Percentiles rank a stretch among this genome's conserved stretches.
Evolutionary conservation across 75 land plant species (phyloP).

Genomic region (Cupressus sempervirens): DNA sequence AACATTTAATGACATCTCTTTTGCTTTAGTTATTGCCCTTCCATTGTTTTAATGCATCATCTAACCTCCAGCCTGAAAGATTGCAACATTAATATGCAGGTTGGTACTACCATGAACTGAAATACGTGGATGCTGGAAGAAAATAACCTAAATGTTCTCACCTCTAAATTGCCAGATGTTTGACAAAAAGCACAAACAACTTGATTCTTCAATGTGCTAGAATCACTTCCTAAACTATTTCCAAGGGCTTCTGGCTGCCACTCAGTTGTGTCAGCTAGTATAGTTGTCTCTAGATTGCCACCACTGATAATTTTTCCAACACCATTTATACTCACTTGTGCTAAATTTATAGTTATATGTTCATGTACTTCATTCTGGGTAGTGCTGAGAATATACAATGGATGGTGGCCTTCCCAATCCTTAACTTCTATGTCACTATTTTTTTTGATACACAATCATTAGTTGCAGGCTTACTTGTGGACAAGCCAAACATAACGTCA

Average conservation of each 20-base stretch:
- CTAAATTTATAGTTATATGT: neutral
- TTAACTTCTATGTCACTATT: neutral
- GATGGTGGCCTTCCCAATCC: neutral
- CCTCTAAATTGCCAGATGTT: slow-evolving; percentile 36
- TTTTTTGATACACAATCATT: neutral
- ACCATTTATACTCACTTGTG: neutral
- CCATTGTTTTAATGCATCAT: slow-evolving; percentile 67
- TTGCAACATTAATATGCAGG: neutral
- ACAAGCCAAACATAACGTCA: slow-evolving; percentile 10
- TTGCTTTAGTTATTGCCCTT: slow-evolving; percentile 20
- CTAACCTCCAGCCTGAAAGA: slow-evolving; percentile 56
- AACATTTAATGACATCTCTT: slow-evolving; percentile 21
- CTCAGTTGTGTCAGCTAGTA: neutral
- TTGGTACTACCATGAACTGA: neutral
- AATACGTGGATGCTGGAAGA: neutral
- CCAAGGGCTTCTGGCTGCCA: neutral
- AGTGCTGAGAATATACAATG: neutral
- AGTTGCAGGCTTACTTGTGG: neutral
- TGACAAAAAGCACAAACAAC: slow-evolving; percentile 59
- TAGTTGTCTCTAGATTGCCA: neutral
- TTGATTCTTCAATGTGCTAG: slow-evolving; percentile 20
- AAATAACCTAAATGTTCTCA: slow-evolving; percentile 10
- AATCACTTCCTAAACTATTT: neutral
- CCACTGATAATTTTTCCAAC: neutral
- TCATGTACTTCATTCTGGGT: neutral